Evolutionary conservation across 306 rosid genomes (phyloP).

Genomic region (Lathyrus oleraceus): DNA sequence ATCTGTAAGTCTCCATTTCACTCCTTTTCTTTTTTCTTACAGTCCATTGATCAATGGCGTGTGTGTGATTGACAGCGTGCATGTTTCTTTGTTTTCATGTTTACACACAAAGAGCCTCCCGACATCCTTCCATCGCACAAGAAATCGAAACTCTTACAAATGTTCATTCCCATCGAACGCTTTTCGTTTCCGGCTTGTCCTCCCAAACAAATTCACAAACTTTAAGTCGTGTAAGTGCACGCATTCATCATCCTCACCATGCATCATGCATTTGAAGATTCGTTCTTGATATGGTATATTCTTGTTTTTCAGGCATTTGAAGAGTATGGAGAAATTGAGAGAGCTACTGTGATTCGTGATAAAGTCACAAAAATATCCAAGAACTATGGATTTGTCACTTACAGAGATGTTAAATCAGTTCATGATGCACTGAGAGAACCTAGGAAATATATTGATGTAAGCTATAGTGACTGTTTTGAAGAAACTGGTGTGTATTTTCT

Average conservation of each 20-base stretch:
- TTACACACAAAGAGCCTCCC: slow-evolving; percentile 77
- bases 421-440: too few relatives aligned
- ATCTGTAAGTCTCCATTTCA: slow-evolving; percentile 48
- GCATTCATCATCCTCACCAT: slow-evolving; percentile 49
- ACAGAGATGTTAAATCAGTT: slow-evolving; percentile 62
- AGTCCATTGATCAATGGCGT: too few relatives aligned
- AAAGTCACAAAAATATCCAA: slow-evolving; percentile 69
- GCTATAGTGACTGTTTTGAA: too few relatives aligned
- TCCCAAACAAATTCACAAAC: slow-evolving; percentile 79
- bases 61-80: slow-evolving; percentile 66
- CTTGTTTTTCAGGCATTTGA: slow-evolving; percentile 59
- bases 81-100: slow-evolving; percentile 48
- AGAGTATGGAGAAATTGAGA: slow-evolving; percentile 83
- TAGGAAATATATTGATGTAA: too few relatives aligned
- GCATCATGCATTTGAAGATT: not conserved
- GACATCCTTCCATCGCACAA: slow-evolving; percentile 79
- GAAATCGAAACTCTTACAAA: slow-evolving; percentile 80
- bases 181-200: slow-evolving; percentile 91
- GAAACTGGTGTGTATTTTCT: too few relatives aligned
- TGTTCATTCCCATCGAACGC: slow-evolving; percentile 81
- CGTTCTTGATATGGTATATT: not conserved
- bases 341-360: slow-evolving; percentile 72
- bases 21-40: too few relatives aligned
- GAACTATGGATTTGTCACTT: slow-evolving; percentile 84
- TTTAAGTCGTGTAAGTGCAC: slow-evolving; percentile 84